Evolutionary conservation across 2,329 filamentous ascomycete species (phyloP), one percentile per base, ranked within the genome.

Genomic region (Pyricularia sp.): DNA sequence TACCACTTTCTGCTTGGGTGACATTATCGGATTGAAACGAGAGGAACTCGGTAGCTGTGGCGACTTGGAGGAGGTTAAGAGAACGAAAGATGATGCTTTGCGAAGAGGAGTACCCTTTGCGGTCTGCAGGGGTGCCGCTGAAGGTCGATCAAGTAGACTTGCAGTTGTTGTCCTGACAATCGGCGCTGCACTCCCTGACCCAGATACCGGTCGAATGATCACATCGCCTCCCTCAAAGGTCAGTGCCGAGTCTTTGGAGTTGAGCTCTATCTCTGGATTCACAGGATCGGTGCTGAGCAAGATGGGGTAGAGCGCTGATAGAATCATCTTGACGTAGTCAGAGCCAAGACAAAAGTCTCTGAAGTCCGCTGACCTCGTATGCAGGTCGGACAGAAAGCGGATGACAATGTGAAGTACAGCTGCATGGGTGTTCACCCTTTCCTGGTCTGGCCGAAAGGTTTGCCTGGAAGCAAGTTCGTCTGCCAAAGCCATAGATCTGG

Each of bases 141-240:
- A 26, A 26, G 67, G 67, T 9, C 85, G 65, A 78, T 81, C 72
- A 83, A 82, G 59, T 9, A 50, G n/a, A 1, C 87, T 84, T 5
- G 86, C 77, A 65, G 77, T 90, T 23, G 88, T 87, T 3, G 92
- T 94, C 71, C 91, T 87, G 25, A 97, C 86, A 42, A 94, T 90
- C 0, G 91, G 90, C 74, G 87, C 82, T 7, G 85, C 83, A 31
- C 84, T 80, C 3, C 86, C 84, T 20, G 88, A 88, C 0, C 88
- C 80, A 25, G 80, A 88, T 4, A 92, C 84, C 0, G 92, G 92
- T 17, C 92, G 88, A 70, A 96, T 91, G 28, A 94, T 90, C 1
- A 97, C 90, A 78, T 94, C 92, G 64, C 90, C 89, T 0, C 93
- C 93, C 72, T 95, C 92, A 72, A 97, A 97, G 0, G 88, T 94